These are phyloP conservation scores for Vitis rupestris DNA, from an alignment of 164 flowering plant species.

Conservation along the genomic window DNA sequence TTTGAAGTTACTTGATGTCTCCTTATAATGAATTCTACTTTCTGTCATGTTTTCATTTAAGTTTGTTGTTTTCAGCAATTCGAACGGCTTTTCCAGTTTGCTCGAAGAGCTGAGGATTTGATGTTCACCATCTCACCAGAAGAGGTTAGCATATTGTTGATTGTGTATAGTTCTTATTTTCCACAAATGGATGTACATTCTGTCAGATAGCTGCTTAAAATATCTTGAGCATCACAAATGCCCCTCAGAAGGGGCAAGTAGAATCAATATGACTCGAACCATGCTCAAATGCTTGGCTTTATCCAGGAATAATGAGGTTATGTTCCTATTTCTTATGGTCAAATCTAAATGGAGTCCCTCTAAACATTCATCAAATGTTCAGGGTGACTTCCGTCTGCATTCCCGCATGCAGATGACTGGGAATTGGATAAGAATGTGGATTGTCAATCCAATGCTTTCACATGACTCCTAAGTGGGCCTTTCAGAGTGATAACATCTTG, in stretches of 20 bases:
- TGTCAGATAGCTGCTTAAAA: neutral
- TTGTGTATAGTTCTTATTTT: constrained; percentile 2
- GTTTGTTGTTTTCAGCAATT: constrained; percentile 67
- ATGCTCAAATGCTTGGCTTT: neutral
- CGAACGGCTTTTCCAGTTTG: constrained; percentile 91
- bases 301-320: neutral
- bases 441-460: no score
- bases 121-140: constrained; percentile 84
- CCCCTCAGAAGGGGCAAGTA: neutral
- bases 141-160: constrained; percentile 54
- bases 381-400: neutral
- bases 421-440: neutral
- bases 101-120: constrained; percentile 81
- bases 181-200: no score
- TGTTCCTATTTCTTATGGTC: neutral
- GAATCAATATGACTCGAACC: neutral
- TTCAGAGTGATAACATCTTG: no score
- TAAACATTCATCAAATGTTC: neutral
- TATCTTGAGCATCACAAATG: neutral
- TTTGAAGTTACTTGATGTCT: no score
- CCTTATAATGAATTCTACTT: no score
- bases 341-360: neutral
- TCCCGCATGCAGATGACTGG: neutral
- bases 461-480: no score
- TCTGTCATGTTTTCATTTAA: neutral